phyloP scores from a whole-genome alignment of 2,329 filamentous ascomycete genomes.

The Magnaporthiopsis rhizophila region DNA sequence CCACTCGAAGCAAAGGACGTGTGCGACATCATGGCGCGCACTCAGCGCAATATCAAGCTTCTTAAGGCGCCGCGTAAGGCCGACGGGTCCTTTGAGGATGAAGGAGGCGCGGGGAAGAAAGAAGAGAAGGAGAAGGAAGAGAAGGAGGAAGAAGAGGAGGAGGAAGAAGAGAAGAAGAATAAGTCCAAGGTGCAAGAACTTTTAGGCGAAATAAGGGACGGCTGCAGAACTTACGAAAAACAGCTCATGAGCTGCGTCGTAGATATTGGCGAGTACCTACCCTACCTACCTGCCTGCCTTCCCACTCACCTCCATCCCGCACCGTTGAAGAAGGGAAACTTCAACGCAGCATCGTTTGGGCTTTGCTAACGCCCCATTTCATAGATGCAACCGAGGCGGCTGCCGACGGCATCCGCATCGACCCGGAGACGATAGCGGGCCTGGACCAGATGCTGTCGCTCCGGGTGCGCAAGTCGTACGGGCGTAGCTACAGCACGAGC shows the following conservation, averaged over 20 bases:
- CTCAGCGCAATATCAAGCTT: neutral
- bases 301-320: no score
- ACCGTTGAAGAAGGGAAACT: neutral
- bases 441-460: slow-evolving; percentile 2
- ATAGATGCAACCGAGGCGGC: neutral
- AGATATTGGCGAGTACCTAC: slow-evolving; percentile 1
- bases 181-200: neutral
- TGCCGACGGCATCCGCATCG: slow-evolving; percentile 3
- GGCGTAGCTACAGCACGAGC: no score
- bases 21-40: neutral
- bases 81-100: neutral
- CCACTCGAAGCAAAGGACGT: neutral
- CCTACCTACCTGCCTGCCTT: neutral
- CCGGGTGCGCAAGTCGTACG: neutral
- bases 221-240: neutral
- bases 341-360: no score
- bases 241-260: neutral
- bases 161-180: no score
- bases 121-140: no score
- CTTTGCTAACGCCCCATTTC: neutral
- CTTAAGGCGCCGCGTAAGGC: neutral
- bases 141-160: no score
- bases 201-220: neutral
- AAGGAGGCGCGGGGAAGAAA: neutral
- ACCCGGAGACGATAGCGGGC: neutral